phyloP scores from a whole-genome alignment of 2,329 filamentous ascomycete species.

The Aspergillus jensenii region DNA sequence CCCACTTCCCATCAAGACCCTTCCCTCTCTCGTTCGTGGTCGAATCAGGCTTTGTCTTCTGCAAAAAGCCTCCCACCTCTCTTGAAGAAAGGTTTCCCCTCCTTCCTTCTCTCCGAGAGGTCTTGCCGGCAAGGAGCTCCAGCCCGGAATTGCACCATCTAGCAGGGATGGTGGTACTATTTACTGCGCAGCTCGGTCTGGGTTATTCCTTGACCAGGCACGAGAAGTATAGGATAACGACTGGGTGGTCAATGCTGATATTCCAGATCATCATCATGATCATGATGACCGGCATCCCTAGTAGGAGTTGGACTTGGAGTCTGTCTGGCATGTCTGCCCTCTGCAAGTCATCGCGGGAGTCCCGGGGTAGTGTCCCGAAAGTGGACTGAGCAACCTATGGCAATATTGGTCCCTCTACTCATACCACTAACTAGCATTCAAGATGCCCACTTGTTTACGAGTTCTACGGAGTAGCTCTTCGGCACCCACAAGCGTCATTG shows the following conservation, averaged over 20 bases:
- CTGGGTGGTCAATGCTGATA: neutral
- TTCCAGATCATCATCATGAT: neutral
- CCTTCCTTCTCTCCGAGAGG: constrained; percentile 3
- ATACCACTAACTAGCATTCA: neutral
- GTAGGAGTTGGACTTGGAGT: neutral
- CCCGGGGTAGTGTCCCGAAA: neutral
- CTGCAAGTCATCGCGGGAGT: constrained; percentile 12
- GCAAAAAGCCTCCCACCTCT: neutral
- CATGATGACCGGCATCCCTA: neutral
- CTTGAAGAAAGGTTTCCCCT: neutral
- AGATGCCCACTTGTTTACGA: neutral
- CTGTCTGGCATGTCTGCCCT: constrained; percentile 5
- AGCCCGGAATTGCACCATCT: neutral
- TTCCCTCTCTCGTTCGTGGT: constrained; percentile 7
- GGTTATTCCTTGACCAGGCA: neutral
- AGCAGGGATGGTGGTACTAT: neutral
- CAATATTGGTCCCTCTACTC: neutral
- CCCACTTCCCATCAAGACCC: constrained; percentile 10
- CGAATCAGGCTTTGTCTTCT: constrained; percentile 9
- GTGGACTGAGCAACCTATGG: constrained; percentile 1
- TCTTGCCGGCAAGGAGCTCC: neutral
- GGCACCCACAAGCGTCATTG: neutral
- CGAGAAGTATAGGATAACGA: neutral
- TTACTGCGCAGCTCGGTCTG: neutral
- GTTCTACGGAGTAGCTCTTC: neutral